These are phyloP conservation scores for Clonostachys sp. DNA, from an alignment of 2,329 filamentous ascomycete genomes.

Conservation along the genomic window DNA sequence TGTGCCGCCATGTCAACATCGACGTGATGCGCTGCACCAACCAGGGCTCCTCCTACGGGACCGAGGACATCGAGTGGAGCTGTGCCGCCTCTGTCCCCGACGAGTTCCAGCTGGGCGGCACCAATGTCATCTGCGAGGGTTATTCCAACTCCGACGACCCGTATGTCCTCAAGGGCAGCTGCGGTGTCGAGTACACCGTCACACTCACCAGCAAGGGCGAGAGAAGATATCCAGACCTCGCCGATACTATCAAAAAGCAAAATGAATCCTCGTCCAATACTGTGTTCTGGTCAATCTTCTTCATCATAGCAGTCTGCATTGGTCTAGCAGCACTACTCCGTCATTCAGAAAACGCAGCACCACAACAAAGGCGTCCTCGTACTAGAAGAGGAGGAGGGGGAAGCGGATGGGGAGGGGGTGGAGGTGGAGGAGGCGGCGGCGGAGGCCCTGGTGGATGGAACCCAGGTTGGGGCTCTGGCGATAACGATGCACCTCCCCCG, in stretches of 20 bases:
- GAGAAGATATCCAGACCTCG: slow-evolving; percentile 57
- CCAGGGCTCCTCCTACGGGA: slow-evolving; percentile 72
- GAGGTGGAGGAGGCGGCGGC: slow-evolving; percentile 29
- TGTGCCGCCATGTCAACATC: slow-evolving; percentile 55
- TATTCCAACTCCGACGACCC: slow-evolving; percentile 73
- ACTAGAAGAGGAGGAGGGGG: slow-evolving; percentile 32
- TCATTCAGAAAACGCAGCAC: too few relatives aligned
- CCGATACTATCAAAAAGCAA: too few relatives aligned
- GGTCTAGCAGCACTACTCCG: too few relatives aligned
- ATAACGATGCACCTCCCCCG: slow-evolving; percentile 43
- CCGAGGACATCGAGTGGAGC: slow-evolving; percentile 81
- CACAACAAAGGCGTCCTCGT: slow-evolving; percentile 22
- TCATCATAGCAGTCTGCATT: too few relatives aligned
- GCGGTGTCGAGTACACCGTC: slow-evolving; percentile 85
- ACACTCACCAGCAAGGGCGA: slow-evolving; percentile 74
- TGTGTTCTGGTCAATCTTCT: too few relatives aligned
- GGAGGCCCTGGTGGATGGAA: slow-evolving; percentile 28
- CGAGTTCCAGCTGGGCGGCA: slow-evolving; percentile 69
- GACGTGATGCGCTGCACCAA: slow-evolving; percentile 90
- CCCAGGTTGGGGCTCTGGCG: slow-evolving; percentile 30
- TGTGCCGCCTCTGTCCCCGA: slow-evolving; percentile 63
- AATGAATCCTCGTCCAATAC: too few relatives aligned
- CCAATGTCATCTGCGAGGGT: slow-evolving; percentile 90
- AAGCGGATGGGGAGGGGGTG: slow-evolving; percentile 33
- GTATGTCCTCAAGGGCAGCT: slow-evolving; percentile 87